Percentiles rank a stretch among this genome's conserved stretches.
These are phyloP conservation scores for Mycena pura DNA, from an alignment of 768 basidiomycete genomes.

Conservation along the genomic window DNA sequence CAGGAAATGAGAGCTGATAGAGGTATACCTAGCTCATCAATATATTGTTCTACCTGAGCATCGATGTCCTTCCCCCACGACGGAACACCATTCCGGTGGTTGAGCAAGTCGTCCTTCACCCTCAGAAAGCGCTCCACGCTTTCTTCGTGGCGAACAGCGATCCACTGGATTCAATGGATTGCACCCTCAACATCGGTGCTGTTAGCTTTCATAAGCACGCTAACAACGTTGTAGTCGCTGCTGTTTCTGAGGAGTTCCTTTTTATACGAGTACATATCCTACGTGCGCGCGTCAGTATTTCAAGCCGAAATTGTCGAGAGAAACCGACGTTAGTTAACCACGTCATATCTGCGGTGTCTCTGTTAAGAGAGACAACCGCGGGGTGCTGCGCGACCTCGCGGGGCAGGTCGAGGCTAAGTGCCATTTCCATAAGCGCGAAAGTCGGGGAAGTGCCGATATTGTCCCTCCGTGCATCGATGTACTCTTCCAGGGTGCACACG, in stretches of 20 bases:
- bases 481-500: too few relatives aligned
- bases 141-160: neutral
- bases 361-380: conserved; percentile 2
- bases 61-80: conserved; percentile 4
- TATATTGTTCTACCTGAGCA: neutral
- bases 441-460: conserved; percentile 21
- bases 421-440: conserved; percentile 11
- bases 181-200: neutral
- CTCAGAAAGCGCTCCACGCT: neutral
- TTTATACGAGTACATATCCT: conserved; percentile 25
- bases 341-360: conserved; percentile 20
- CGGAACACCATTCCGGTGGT: neutral
- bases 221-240: conserved; percentile 19
- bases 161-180: neutral
- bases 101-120: conserved; percentile 2
- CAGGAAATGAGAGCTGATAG: too few relatives aligned
- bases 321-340: conserved; percentile 17
- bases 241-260: conserved; percentile 20
- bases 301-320: too few relatives aligned
- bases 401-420: conserved; percentile 12
- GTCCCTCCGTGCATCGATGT: conserved; percentile 14
- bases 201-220: conserved; percentile 15
- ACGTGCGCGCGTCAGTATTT: too few relatives aligned
- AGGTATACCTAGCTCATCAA: conserved; percentile 8
- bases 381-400: conserved; percentile 18